Percentiles rank a stretch among this genome's conserved stretches.
These are phyloP conservation scores for Petunia secreta DNA, from an alignment of 257 asterid genomes.

Conservation along the genomic window DNA sequence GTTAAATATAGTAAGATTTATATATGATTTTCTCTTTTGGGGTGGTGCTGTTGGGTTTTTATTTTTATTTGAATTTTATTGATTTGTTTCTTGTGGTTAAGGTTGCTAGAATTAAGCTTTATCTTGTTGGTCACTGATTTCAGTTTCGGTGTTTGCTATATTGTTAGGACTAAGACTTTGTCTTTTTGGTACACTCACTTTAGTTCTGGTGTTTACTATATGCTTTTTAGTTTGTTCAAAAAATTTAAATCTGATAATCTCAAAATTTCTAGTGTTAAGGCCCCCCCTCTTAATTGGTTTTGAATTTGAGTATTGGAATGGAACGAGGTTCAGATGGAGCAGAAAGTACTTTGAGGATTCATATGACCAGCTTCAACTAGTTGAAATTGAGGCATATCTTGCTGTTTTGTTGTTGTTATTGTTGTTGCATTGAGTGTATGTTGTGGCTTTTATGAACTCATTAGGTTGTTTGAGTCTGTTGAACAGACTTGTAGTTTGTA, in stretches of 20 bases:
- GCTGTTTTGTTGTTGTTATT: background rate
- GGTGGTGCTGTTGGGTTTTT: background rate
- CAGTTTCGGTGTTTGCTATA: too few species aligned
- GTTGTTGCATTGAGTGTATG: constrained; percentile 6
- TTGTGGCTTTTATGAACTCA: background rate
- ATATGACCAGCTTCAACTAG: background rate
- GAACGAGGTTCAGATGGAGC: constrained; percentile 6
- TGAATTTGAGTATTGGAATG: constrained; percentile 2
- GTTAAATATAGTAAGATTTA: background rate
- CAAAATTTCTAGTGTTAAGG: background rate
- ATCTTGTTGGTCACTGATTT: too few species aligned
- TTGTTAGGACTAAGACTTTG: background rate
- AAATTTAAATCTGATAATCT: background rate
- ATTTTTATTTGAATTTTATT: background rate
- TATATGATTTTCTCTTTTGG: background rate
- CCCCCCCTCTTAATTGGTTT: background rate
- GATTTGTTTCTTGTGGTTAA: background rate
- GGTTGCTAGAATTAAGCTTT: background rate
- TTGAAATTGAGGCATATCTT: background rate
- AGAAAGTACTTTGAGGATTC: constrained; percentile 10
- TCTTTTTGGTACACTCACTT: constrained; percentile 7
- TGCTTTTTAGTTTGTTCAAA: background rate
- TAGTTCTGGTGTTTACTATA: background rate
- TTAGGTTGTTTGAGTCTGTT: background rate
- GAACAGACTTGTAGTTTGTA: background rate